These are phyloP conservation scores for barley (Hordeum vulgare) DNA, from an alignment of 176 grass and related monocot species.

Conservation along the genomic window DNA sequence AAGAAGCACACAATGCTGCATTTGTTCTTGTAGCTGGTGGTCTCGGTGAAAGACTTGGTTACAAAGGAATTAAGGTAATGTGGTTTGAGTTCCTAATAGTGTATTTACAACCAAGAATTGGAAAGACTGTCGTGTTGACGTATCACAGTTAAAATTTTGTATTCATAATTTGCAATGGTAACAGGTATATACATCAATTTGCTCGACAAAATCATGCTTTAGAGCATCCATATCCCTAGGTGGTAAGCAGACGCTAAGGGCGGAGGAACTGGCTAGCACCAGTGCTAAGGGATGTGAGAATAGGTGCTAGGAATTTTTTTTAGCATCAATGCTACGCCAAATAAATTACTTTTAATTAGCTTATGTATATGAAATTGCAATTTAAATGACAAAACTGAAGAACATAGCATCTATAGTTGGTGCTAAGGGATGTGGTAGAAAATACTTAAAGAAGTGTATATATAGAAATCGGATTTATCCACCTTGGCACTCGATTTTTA, in stretches of 20 bases:
- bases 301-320: not conserved
- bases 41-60: slow-evolving; percentile 93
- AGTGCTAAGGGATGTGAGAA: not conserved
- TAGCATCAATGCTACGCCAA: not conserved
- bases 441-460: not conserved
- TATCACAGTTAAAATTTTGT: not conserved
- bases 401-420: not conserved
- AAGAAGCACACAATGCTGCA: slow-evolving; percentile 63
- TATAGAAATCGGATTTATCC: not conserved
- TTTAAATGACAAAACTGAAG: not conserved
- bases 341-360: not conserved
- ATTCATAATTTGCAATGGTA: not conserved
- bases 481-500: not conserved
- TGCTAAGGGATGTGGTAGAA: not conserved
- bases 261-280: not conserved
- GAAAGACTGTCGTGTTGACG: too few species aligned
- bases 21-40: slow-evolving; percentile 99
- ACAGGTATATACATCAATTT: not conserved
- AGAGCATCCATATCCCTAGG: not conserved
- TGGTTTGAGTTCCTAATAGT: not conserved
- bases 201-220: not conserved
- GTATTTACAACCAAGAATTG: not conserved
- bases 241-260: not conserved
- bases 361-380: not conserved
- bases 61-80: slow-evolving; percentile 98